Percentiles rank a stretch among this genome's conserved stretches.
Evolutionary conservation across 768 basidiomycete species (phyloP).

Genomic region (Candolleomyces efflorescens): DNA sequence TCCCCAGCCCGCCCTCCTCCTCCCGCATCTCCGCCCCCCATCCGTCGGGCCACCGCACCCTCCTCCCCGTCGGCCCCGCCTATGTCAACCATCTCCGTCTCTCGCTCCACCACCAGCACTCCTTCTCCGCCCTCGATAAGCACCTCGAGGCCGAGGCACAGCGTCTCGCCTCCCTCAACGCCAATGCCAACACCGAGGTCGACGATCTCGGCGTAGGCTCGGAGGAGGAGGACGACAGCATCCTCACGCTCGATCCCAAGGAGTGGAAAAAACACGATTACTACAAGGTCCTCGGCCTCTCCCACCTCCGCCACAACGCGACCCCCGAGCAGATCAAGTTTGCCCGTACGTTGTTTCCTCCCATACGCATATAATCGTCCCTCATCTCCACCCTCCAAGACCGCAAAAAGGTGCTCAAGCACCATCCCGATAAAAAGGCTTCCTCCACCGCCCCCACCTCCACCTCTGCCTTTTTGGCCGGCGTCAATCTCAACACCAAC

Average conservation of each 20-base stretch:
- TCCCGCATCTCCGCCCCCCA: conserved; percentile 31
- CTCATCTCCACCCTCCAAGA: conserved; percentile 43
- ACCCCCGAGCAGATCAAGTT: conserved; percentile 92
- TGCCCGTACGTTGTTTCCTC: conserved; percentile 69
- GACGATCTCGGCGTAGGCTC: conserved; percentile 93
- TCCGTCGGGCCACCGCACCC: conserved; percentile 35
- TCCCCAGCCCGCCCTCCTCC: conserved; percentile 20
- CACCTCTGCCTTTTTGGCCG: conserved; percentile 35
- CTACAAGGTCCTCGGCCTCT: conserved; percentile 94
- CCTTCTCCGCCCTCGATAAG: conserved; percentile 82
- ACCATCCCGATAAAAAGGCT: conserved; percentile 96
- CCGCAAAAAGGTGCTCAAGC: conserved; percentile 97
- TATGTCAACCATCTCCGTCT: conserved; percentile 82
- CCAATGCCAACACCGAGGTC: conserved; percentile 40
- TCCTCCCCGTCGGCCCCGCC: conserved; percentile 86
- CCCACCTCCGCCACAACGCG: conserved; percentile 82
- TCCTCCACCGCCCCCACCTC: conserved; percentile 24
- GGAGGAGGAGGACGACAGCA: conserved; percentile 72
- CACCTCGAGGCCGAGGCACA: conserved; percentile 40
- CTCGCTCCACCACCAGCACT: conserved; percentile 65
- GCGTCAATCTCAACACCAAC: conserved; percentile 66
- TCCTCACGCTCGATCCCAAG: conserved; percentile 84
- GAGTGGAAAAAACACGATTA: conserved; percentile 99
- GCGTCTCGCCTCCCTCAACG: conserved; percentile 48
- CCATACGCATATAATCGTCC: neutral